These are phyloP conservation scores for Mercurialis annua DNA, from an alignment of 345 rosid genomes.

Conservation along the genomic window DNA sequence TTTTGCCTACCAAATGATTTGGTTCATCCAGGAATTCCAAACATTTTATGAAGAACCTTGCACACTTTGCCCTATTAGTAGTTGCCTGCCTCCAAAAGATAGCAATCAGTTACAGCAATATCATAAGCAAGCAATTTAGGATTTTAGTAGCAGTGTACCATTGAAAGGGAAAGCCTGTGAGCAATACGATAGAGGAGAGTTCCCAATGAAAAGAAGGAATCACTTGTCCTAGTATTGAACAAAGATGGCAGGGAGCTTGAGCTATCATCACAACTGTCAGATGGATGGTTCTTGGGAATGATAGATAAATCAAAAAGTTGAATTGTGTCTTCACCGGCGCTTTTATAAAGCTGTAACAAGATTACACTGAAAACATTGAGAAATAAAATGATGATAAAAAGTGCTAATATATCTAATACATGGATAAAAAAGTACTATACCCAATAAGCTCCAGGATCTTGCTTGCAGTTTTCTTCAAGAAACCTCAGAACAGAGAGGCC, in stretches of 20 bases:
- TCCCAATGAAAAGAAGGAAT: slow-evolving; percentile 78
- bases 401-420: neutral
- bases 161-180: slow-evolving; percentile 82
- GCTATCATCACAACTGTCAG: slow-evolving; percentile 47
- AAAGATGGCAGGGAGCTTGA: slow-evolving; percentile 56
- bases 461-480: slow-evolving; percentile 91
- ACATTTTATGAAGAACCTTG: slow-evolving; percentile 70
- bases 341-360: slow-evolving; percentile 73
- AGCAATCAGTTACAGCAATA: slow-evolving; percentile 17
- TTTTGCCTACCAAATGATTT: slow-evolving; percentile 62
- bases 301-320: slow-evolving; percentile 91
- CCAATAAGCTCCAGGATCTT: slow-evolving; percentile 98
- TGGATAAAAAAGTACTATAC: slow-evolving; percentile 30
- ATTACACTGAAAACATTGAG: slow-evolving; percentile 8
- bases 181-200: slow-evolving; percentile 89
- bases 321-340: slow-evolving; percentile 89
- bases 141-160: slow-evolving; percentile 44
- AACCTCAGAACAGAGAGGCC: slow-evolving; percentile 91
- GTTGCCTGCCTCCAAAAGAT: slow-evolving; percentile 50
- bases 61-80: slow-evolving; percentile 69
- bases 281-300: slow-evolving; percentile 62
- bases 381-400: neutral
- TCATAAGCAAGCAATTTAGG: neutral
- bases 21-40: slow-evolving; percentile 81
- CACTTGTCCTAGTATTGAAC: slow-evolving; percentile 58